Percentiles rank a stretch among this genome's conserved stretches.
Conservation (phyloP, 495 filamentous ascomycete species). For the Tuber microsphaerosporum region DNA sequence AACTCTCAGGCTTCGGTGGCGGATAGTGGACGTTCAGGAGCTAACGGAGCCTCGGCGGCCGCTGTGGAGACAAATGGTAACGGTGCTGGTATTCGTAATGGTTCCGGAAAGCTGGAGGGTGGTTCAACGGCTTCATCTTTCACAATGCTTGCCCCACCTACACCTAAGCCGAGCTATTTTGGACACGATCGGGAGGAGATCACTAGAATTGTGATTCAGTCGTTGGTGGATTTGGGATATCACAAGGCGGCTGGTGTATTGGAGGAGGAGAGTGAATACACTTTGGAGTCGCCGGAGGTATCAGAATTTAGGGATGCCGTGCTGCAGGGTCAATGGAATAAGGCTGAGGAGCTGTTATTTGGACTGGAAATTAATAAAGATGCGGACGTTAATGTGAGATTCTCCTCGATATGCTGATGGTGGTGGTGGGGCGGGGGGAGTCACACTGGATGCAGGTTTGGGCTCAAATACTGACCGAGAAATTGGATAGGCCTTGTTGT, state of each 20-base stretch:
- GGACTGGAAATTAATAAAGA: constrained; percentile 52
- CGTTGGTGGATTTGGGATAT: constrained; percentile 81
- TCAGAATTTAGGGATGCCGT: constrained; percentile 77
- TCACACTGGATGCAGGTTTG: constrained; percentile 42
- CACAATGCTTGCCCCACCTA: constrained; percentile 41
- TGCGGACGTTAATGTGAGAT: constrained; percentile 47
- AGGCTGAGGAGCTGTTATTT: constrained; percentile 75
- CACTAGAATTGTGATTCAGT: constrained; percentile 85
- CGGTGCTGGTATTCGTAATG: constrained; percentile 34
- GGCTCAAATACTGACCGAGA: constrained; percentile 47
- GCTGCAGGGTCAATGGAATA: constrained; percentile 70
- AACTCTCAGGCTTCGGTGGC: constrained; percentile 33
- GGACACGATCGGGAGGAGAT: constrained; percentile 92
- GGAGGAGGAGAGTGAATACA: constrained; percentile 74
- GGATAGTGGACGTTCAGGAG: constrained; percentile 9
- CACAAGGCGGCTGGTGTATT: constrained; percentile 63
- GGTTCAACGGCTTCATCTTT: constrained; percentile 39
- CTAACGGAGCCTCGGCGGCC: constrained; percentile 35
- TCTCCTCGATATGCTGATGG: constrained; percentile 42
- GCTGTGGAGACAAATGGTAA: constrained; percentile 38
- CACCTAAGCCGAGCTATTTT: constrained; percentile 50
- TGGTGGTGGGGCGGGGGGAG: constrained; percentile 46
- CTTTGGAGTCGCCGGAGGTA: constrained; percentile 78
- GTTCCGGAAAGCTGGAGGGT: constrained; percentile 32
- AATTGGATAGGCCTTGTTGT: constrained; percentile 55